Base-by-base conservation (phyloP, 169 alveolate species). In the Cryptosporidium bovis region DNA sequence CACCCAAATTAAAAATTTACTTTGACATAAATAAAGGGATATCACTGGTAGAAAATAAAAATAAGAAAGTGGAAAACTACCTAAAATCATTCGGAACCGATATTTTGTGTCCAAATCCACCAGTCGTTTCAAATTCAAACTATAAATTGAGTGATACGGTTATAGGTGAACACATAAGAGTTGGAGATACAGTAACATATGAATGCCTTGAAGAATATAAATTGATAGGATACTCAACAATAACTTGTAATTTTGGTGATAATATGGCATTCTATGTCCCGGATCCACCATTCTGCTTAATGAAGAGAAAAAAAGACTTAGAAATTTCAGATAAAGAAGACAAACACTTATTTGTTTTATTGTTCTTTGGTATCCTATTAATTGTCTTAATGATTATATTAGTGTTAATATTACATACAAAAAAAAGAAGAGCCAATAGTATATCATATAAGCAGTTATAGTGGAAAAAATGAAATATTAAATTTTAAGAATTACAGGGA, bases 121-220 rank as follows among this genome's bases (percentile, higher is more conserved):
- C 87, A 8, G 44, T 16, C 6, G 71, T 77, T n/a, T 8, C n/a
- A 12, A 60, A 77, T 62, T 56, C 87, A 58, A 77, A 50, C 40
- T 77, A 60, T 44, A 55, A 62, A 27, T 62, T 77, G 48, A 77
- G 87, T 56, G 87, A 77, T 40, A 77, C 87, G 24, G 87, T 62
- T 18, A 27, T 77, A 40, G 71, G 87, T 34, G 40, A 77, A 31
- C 16, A 77, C 40, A 60, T 77, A 44, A 71, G 87, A 31, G 87
- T 77, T 18, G 87, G 87, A 15, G 87, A 77, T 58, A 77, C 87
- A 20, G 87, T 77, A 1, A 77, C 87, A 20, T 77, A 77, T 77
- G 87, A 77, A 44, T 77, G 87, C 18, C 56, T 48, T 50, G 77
- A 77, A 16, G 34, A 46, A 44, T 77, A 56, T 77, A 53, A 60